Base-by-base conservation (phyloP, 768 basidiomycete genomes). In the Nevesoporus exiguus region DNA sequence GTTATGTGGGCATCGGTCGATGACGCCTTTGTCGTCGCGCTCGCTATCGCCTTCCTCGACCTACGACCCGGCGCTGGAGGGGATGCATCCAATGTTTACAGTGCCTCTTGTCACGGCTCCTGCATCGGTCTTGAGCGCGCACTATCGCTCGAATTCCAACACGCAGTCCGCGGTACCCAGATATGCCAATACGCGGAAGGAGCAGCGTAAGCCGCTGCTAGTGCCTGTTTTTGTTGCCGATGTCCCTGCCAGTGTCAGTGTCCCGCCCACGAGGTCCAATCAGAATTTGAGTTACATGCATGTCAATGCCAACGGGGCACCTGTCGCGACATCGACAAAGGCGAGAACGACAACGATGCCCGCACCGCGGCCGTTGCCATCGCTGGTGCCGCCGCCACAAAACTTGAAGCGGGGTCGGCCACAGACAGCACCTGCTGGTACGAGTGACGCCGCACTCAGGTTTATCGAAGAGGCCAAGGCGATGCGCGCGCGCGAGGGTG, bases 41-140 rank as follows among this genome's bases (percentile, higher is more conserved):
- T 9, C 57, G 7, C 10, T n/a, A 2, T 36, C 31, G 11, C 30
- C 21, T 19, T 24, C 45, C n/a, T 21, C 30, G 21, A 37, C 42
- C 11, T 11, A 3, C 3, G 48, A 46, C 2, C 25, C 17, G 9
- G 37, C 41, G 42, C 25, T 7, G 14, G 17, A 2, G 15, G 50
- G 44, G 21, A 46, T 65, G 30, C 65, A 71, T 19, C 69, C 67
- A 7, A 69, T 71, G 67, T 71, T 69, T 21, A 61, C 60, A 0
- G 58, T 69, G 3, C 67, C 67, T 10, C 65, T 68, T n/a, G 41
- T 66, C 34, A 68, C 67, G 21, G 17, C 64, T 0, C 62, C 68
- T 22, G 27, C 43, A 21, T 24, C 63, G 13, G 19, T 49, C 5
- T 22, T 47, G 13, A 47, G 30, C 24, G 8, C 13, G 5, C 19